Conservation (phyloP, 148 eudicot genomes). For the Euryodendron excelsum region DNA sequence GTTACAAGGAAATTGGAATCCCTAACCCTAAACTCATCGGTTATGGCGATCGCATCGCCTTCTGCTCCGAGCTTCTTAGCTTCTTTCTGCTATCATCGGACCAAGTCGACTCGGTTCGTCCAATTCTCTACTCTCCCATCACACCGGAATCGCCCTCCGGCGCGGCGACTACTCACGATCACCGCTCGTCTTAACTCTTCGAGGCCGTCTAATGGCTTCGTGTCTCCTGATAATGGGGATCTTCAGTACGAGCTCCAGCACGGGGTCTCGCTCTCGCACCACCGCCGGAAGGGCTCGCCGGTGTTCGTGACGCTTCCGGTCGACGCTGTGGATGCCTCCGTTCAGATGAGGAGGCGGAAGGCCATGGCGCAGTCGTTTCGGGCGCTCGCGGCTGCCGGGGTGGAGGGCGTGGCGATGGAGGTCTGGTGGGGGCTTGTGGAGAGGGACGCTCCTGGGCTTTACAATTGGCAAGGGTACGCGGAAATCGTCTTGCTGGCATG, state of each 20-base stretch:
- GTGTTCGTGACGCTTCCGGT: conserved; percentile 35
- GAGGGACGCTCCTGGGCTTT: conserved; percentile 48
- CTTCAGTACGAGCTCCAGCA: conserved; percentile 33
- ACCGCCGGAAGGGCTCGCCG: conserved; percentile 25
- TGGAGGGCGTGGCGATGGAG: conserved; percentile 74
- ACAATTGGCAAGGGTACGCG: conserved; percentile 59
- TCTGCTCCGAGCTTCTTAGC: conserved; percentile 31
- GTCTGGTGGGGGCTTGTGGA: conserved; percentile 88
- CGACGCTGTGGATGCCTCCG: conserved; percentile 19
- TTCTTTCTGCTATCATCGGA: conserved; percentile 12
- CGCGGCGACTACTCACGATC: not conserved
- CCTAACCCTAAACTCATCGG: not conserved
- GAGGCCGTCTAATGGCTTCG: conserved; percentile 21
- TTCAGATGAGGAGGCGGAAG: conserved; percentile 29
- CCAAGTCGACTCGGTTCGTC: conserved; percentile 8
- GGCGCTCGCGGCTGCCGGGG: conserved; percentile 40
- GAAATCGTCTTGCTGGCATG: conserved; percentile 43
- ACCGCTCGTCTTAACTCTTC: conserved; percentile 25
- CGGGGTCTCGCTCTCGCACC: conserved; percentile 18
- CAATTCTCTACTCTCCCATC: conserved; percentile 6
- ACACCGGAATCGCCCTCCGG: not conserved
- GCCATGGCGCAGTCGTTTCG: conserved; percentile 37
- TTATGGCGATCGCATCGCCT: conserved; percentile 45
- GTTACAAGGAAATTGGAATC: not conserved
- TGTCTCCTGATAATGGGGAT: conserved; percentile 22